These are phyloP conservation scores for Penicillium canariense DNA, from an alignment of 495 filamentous ascomycete species.

Conservation along the genomic window DNA sequence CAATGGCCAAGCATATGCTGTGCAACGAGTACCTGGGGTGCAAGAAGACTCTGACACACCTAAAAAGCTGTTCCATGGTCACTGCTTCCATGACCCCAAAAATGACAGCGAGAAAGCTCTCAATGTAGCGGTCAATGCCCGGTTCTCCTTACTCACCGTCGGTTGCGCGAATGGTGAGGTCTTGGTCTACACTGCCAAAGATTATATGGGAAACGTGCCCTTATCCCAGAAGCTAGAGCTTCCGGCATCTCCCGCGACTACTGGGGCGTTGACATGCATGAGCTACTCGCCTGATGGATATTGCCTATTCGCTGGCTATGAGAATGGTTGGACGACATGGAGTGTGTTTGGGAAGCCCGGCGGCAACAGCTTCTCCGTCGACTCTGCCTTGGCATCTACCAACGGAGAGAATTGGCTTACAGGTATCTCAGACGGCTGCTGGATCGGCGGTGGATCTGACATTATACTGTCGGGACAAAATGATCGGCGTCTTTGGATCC, in stretches of 20 bases:
- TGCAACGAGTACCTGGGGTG: constrained; percentile 62
- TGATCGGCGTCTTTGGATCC: constrained; percentile 76
- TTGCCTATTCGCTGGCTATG: constrained; percentile 90
- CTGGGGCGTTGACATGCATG: constrained; percentile 71
- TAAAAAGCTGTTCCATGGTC: constrained; percentile 79
- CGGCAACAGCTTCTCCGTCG: constrained; percentile 73
- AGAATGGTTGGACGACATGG: constrained; percentile 92
- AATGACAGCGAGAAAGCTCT: constrained; percentile 57
- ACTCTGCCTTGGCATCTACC: constrained; percentile 56
- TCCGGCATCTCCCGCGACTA: constrained; percentile 58
- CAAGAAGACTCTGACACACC: constrained; percentile 33
- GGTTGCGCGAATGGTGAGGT: constrained; percentile 79
- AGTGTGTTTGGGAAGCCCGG: constrained; percentile 93
- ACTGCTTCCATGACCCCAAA: constrained; percentile 81
- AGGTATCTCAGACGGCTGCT: constrained; percentile 71
- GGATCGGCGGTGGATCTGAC: constrained; percentile 85
- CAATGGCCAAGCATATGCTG: constrained; percentile 87
- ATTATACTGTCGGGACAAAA: constrained; percentile 67
- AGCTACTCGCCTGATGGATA: constrained; percentile 95
- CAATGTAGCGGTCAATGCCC: constrained; percentile 82
- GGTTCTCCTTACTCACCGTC: constrained; percentile 89
- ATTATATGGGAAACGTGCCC: constrained; percentile 90
- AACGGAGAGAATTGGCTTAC: constrained; percentile 79
- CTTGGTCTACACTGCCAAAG: constrained; percentile 81
- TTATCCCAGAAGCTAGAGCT: constrained; percentile 76